Evolutionary conservation across 768 basidiomycete species (phyloP), one percentile per base, ranked within the genome.

Genomic region (Panaeolus papilionaceus): DNA sequence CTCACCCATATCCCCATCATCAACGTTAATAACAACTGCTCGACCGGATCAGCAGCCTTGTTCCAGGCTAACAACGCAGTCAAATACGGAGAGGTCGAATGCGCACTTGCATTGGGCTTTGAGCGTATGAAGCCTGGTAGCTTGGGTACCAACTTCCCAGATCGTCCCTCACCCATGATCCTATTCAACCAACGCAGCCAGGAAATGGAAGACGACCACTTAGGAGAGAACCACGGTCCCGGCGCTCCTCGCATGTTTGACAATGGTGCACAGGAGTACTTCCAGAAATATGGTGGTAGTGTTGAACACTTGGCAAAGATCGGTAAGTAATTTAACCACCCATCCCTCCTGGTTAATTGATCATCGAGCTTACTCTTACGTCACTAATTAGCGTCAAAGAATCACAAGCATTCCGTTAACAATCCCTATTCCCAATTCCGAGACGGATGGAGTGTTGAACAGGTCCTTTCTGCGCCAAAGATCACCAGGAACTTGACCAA

Each of bases 401-500:
- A 93, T 71, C 93, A 95, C 75, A 87, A 84, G 67, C 93, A 95
- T 75, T 92, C 92, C 0, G 74, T 89, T 66, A 91, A 91, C 66
- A 95, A 96, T 71, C 93, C 93, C 0, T 96, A 95, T 71, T 90
- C 92, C 0, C 94, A 96, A 75, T 96, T 96, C 77, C 85, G 89
- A 5, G 85, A 90, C 71, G 91, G 91, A 4, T 93, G 92, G 90
- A 88, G 83, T 20, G 85, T 86, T 20, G 88, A 93, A 70, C 85
- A 94, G 71, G 84, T 94, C 33, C 74, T 92, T 64, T 81, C 82
- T 11, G 85, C 92, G 2, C 84, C 86, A 6, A 89, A 89, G 78
- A 88, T 94, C 74, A 91, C 84, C 49, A 89, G 87, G 58, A 86
- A 92, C 71, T 79, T 93, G 61, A 93, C 93, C 2, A 92, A 92